Conservation (phyloP, 257 asterid species). For the Solanum bukasovii region DNA sequence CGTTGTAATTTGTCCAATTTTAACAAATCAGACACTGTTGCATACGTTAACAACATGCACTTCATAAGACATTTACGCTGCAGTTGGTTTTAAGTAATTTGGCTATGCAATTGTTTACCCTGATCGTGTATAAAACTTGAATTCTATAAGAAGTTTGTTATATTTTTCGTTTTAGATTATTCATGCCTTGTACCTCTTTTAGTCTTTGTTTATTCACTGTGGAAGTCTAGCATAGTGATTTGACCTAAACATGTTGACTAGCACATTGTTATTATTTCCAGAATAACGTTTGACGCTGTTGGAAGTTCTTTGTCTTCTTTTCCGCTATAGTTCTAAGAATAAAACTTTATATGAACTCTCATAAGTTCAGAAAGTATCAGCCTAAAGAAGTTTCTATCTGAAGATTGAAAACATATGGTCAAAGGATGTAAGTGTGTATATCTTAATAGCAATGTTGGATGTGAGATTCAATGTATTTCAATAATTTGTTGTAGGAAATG, state of each 20-base stretch:
- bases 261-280: not conserved
- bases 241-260: not conserved
- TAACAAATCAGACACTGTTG: not conserved
- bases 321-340: not conserved
- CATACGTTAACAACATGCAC: not conserved
- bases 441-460: not conserved
- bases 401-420: not conserved
- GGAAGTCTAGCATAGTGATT: not conserved
- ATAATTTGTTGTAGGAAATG: conserved; percentile 21
- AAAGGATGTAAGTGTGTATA: not conserved
- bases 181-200: not conserved
- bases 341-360: not conserved
- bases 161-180: not conserved
- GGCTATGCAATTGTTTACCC: not conserved
- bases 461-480: not conserved
- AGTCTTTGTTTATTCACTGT: not conserved
- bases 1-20: not conserved
- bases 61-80: not conserved
- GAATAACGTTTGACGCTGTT: not conserved
- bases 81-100: not conserved
- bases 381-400: not conserved
- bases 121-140: not conserved
- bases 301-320: not conserved
- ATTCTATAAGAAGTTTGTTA: not conserved
- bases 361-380: not conserved